These are phyloP conservation scores for Curvularia hawaiiensis DNA, from an alignment of 2,329 filamentous ascomycete species.

Conservation along the genomic window DNA sequence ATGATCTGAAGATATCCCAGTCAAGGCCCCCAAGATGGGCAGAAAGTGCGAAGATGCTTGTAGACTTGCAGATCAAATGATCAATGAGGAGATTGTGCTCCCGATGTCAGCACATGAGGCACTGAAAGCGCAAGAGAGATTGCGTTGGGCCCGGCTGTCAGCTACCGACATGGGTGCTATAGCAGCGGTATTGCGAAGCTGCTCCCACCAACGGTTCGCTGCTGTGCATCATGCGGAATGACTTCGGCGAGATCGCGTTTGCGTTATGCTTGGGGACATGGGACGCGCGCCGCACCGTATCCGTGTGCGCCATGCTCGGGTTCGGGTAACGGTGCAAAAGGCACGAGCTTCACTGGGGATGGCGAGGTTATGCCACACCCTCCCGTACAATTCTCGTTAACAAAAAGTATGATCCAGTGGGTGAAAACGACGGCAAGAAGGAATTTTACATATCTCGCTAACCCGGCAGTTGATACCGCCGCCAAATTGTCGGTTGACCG, in stretches of 20 bases:
- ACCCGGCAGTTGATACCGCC: neutral
- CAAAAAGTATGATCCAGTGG: neutral
- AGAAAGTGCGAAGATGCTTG: neutral
- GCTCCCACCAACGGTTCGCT: neutral
- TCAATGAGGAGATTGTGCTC: neutral
- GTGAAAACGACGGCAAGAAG: neutral
- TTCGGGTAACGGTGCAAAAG: neutral
- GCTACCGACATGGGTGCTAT: neutral
- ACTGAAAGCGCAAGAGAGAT: neutral
- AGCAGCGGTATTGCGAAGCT: neutral
- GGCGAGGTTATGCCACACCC: neutral
- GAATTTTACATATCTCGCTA: neutral
- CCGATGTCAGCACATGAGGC: neutral
- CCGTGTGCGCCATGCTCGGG: neutral
- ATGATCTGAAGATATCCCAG: neutral
- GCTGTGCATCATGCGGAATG: neutral
- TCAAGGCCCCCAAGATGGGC: neutral
- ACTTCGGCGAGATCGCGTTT: neutral
- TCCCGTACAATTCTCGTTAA: neutral
- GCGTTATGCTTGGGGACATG: neutral
- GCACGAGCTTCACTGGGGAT: neutral
- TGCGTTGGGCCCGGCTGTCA: neutral
- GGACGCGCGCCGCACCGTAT: neutral
- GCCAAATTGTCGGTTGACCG: neutral
- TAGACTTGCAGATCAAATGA: neutral